phyloP scores from a whole-genome alignment of 345 rosid species.

The Kandelia obovata region DNA sequence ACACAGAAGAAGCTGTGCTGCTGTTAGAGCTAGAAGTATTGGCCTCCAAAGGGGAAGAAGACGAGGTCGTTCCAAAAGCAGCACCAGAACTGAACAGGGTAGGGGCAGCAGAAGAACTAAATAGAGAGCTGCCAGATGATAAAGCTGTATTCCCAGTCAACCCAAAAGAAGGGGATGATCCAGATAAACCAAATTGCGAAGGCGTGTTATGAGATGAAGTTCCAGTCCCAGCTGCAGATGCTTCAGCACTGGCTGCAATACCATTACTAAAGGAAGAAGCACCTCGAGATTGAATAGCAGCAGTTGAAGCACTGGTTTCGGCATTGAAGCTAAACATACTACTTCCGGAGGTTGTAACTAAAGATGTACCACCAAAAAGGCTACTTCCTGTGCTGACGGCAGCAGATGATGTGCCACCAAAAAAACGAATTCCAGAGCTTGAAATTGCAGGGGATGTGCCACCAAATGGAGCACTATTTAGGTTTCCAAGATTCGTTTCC shows the following conservation, averaged over 20 bases:
- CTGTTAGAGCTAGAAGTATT: slow-evolving; percentile 43
- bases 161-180: slow-evolving; percentile 49
- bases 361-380: slow-evolving; percentile 26
- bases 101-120: slow-evolving; percentile 46
- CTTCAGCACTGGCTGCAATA: slow-evolving; percentile 22
- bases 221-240: slow-evolving; percentile 42
- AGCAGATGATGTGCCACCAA: slow-evolving; percentile 18
- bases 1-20: slow-evolving; percentile 31
- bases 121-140: slow-evolving; percentile 44
- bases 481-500: slow-evolving; percentile 31
- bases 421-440: slow-evolving; percentile 1
- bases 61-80: slow-evolving; percentile 44
- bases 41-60: slow-evolving; percentile 30
- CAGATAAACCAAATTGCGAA: slow-evolving; percentile 47
- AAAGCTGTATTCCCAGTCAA: slow-evolving; percentile 39
- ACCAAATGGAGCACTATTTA: slow-evolving; percentile 32
- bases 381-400: slow-evolving; percentile 4
- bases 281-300: slow-evolving; percentile 43
- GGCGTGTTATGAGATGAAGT: slow-evolving; percentile 50
- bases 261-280: slow-evolving; percentile 38
- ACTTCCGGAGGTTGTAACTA: slow-evolving; percentile 29
- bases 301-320: slow-evolving; percentile 34
- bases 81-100: slow-evolving; percentile 42
- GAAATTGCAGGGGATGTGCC: slow-evolving; percentile 15
- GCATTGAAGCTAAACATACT: slow-evolving; percentile 48